phyloP scores from a whole-genome alignment of 495 filamentous ascomycete genomes.

The Lasiosphaeris hirsuta region DNA sequence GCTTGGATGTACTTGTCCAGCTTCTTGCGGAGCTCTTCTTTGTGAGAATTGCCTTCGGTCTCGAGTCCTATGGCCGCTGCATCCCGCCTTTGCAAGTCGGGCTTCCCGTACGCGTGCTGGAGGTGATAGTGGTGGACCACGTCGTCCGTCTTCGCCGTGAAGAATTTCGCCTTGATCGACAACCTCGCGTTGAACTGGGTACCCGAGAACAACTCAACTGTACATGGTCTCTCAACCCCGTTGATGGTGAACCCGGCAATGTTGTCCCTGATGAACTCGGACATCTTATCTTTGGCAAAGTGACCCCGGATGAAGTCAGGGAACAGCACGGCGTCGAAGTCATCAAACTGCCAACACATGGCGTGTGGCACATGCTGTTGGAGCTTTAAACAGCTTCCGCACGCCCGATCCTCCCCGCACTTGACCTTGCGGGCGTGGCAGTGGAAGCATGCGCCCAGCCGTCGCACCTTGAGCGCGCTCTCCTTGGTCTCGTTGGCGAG shows the following conservation, averaged over 20 bases:
- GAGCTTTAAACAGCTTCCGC: conserved; percentile 46
- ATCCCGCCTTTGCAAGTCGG: conserved; percentile 33
- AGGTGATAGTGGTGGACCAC: conserved; percentile 47
- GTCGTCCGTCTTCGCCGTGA: conserved; percentile 41
- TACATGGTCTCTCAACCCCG: conserved; percentile 33
- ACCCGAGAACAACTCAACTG: conserved; percentile 43
- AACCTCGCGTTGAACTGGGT: conserved; percentile 36
- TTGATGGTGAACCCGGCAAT: conserved; percentile 37
- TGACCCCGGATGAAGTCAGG: conserved; percentile 47
- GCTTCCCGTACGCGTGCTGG: conserved; percentile 25
- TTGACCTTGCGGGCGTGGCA: conserved; percentile 47
- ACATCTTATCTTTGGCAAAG: conserved; percentile 43
- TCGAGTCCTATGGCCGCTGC: conserved; percentile 47
- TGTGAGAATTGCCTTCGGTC: conserved; percentile 17
- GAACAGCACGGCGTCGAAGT: conserved; percentile 44
- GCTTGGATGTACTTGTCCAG: conserved; percentile 42
- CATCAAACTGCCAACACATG: conserved; percentile 45
- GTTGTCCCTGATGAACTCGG: conserved; percentile 41
- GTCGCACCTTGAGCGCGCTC: conserved; percentile 44
- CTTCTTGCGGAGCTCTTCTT: conserved; percentile 38
- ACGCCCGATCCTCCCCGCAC: conserved; percentile 45
- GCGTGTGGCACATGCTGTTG: conserved; percentile 41
- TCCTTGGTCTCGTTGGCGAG: conserved; percentile 45
- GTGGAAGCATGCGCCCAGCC: conserved; percentile 48
- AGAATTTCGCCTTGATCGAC: conserved; percentile 43